phyloP scores from a whole-genome alignment of 2,329 filamentous ascomycete species.

The Phialocephala sp. region DNA sequence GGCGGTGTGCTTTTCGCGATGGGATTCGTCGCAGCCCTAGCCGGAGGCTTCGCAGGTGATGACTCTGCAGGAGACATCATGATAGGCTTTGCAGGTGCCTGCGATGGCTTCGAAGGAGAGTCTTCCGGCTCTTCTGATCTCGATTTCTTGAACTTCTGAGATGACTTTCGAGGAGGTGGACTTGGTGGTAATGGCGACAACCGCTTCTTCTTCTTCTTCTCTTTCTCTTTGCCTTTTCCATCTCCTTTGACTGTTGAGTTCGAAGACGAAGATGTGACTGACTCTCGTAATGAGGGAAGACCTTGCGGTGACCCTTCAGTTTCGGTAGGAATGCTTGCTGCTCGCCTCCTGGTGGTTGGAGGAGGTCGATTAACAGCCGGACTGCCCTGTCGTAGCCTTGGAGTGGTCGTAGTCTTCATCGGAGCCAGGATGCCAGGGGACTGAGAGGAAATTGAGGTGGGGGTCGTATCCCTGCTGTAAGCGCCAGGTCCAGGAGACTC shows the following conservation, averaged over 20 bases:
- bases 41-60: conserved; percentile 27
- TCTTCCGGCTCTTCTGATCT: conserved; percentile 45
- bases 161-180: conserved; percentile 66
- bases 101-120: conserved; percentile 48
- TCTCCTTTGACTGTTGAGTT: conserved; percentile 68
- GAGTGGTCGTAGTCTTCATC: conserved; percentile 44
- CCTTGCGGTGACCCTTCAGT: conserved; percentile 56
- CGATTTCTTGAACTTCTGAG: conserved; percentile 55
- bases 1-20: conserved; percentile 47
- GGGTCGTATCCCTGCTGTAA: conserved; percentile 79
- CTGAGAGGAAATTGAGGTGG: conserved; percentile 78
- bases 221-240: conserved; percentile 48
- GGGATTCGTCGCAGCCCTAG: not conserved
- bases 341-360: conserved; percentile 59
- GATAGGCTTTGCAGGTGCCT: conserved; percentile 41
- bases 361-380: conserved; percentile 61
- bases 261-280: conserved; percentile 74
- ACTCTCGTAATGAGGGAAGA: conserved; percentile 71
- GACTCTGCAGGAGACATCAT: conserved; percentile 27
- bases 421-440: conserved; percentile 66
- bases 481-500: conserved; percentile 71
- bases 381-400: conserved; percentile 59
- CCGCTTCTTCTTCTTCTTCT: conserved; percentile 51
- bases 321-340: conserved; percentile 60
- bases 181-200: conserved; percentile 60